Evolutionary conservation across 176 grass and related monocot genomes (phyloP).

Genomic region (Dactylis glomerata): DNA sequence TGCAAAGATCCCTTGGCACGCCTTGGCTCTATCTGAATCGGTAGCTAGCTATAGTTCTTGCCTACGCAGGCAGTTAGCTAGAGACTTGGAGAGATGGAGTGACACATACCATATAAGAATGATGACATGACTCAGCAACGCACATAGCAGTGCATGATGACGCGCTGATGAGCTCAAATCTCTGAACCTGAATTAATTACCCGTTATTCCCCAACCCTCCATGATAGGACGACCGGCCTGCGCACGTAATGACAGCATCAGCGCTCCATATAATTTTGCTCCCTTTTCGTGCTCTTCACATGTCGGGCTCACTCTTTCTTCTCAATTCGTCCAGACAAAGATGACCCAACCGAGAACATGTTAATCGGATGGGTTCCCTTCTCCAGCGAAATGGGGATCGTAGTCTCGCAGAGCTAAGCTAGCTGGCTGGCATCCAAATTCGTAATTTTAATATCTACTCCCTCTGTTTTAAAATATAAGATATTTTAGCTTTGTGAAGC

Average conservation of each 20-base stretch:
- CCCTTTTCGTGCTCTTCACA: background rate
- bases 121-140: slow-evolving; percentile 28
- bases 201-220: background rate
- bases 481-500: too few species aligned
- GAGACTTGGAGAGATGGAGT: background rate
- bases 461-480: too few species aligned
- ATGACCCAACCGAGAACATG: background rate
- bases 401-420: background rate
- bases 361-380: background rate
- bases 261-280: background rate
- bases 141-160: slow-evolving; percentile 37
- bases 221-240: slow-evolving; percentile 32
- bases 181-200: background rate
- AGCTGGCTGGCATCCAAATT: background rate
- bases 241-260: slow-evolving; percentile 16
- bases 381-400: too few species aligned
- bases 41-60: background rate
- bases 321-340: background rate
- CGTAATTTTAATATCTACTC: background rate
- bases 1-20: background rate
- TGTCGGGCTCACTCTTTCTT: background rate
- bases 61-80: background rate
- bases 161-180: slow-evolving; percentile 21
- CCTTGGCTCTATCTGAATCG: background rate
- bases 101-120: background rate